Base-by-base conservation (phyloP, 208 protist genomes). In the Leishmania arabica region DNA sequence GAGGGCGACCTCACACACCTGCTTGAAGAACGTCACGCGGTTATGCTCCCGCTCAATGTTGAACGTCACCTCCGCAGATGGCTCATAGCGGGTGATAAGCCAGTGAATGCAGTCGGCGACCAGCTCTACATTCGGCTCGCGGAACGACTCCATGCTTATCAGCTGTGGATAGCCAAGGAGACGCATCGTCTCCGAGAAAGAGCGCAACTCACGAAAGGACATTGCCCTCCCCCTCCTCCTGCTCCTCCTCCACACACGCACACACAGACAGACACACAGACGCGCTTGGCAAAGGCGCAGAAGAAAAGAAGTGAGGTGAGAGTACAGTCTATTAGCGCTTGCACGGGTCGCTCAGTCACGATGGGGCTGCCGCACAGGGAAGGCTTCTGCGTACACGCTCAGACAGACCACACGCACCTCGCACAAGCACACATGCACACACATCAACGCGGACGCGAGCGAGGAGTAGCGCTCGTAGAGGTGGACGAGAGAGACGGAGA, bases 71-170 rank as follows among this genome's bases (percentile, higher is more conserved):
- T 98, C 95, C 1, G 93, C 90, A 9, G 94, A 96, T 37, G 96
- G 96, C 56, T 99, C 96, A 81, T 98, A 98, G 80, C 95, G 92
- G 78, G 93, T 94, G 56, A 98, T 96, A 42, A 99, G 94, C 97
- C 97, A 99, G 84, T 92, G 95, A 11, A 98, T 84, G 40, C 96
- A 95, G 77, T 99, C 95, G 1, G 96, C 96, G 3, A 99, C 97
- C 6, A 99, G 85, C 88, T 98, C 95, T 31, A 99, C 99, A 79
- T 99, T 99, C 27, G 98, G 98, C 24, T 84, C 93, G n/a, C 97
- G 91, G 86, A 99, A 99, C 24, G 97, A 99, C 75, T 99, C 98
- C 90, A 99, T 97, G 77, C 97, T 99, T 81, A 99, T 98, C 34
- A 97, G 91, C n/a, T 93, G 91, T 0, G 92, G 93, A 82, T 99